Evolutionary conservation across 2,329 filamentous ascomycete species (phyloP).

Genomic region (Hypoxylon rubiginosum): DNA sequence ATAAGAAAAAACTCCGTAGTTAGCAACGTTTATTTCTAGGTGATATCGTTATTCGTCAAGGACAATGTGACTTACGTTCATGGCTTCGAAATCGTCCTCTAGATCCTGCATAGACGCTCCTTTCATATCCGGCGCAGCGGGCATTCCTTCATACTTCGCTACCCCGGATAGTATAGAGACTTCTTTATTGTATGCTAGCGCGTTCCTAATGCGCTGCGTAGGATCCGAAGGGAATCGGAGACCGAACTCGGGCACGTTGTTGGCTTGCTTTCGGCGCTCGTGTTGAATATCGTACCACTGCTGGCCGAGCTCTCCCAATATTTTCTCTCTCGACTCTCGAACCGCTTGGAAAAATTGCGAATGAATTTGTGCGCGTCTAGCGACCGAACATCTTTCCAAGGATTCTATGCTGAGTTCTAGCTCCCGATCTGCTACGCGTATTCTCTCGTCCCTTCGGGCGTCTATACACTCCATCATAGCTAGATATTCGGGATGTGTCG

Average conservation of each 20-base stretch:
- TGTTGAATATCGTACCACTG: conserved; percentile 95
- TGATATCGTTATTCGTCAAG: neutral
- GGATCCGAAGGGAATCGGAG: conserved; percentile 83
- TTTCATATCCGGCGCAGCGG: conserved; percentile 87
- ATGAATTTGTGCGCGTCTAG: conserved; percentile 86
- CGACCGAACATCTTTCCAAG: conserved; percentile 80
- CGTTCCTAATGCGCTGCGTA: conserved; percentile 83
- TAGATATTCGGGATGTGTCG: conserved; percentile 91
- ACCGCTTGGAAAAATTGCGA: conserved; percentile 91
- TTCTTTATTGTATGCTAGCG: conserved; percentile 93
- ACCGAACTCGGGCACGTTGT: conserved; percentile 84
- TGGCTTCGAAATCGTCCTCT: conserved; percentile 89
- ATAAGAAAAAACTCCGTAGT: conserved; percentile 17
- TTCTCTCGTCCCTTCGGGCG: conserved; percentile 83
- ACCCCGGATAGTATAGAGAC: conserved; percentile 91
- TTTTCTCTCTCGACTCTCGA: conserved; percentile 83
- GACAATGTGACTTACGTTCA: conserved; percentile 75
- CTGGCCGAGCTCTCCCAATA: conserved; percentile 84
- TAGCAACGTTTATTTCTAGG: conserved; percentile 27
- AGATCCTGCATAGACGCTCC: conserved; percentile 79
- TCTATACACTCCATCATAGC: conserved; percentile 91
- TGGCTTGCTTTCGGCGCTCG: conserved; percentile 83
- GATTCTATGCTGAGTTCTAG: conserved; percentile 80
- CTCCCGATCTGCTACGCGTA: conserved; percentile 80
- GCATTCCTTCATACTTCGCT: conserved; percentile 96